A percentile compares a stretch with the other conserved stretches of the same genome.
Conservation (phyloP, 78 protist genomes). For the Guillardia theta region DNA sequence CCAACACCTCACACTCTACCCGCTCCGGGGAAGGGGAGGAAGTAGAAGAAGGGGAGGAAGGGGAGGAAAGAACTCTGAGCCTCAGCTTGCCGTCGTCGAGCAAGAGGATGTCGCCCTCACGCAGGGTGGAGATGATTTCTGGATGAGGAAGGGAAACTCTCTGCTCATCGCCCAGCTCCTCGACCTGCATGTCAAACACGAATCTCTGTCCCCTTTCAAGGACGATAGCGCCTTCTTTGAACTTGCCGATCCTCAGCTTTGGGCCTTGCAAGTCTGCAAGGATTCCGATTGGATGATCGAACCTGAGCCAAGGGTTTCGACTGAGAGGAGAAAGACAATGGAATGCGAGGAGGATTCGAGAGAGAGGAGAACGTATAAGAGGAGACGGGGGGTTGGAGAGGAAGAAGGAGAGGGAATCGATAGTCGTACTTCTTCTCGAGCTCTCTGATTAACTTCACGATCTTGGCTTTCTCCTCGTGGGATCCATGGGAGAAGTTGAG, state of each 20-base stretch:
- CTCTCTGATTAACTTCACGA: not conserved
- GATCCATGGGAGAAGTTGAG: slow-evolving; percentile 15
- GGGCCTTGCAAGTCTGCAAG: slow-evolving; percentile 19
- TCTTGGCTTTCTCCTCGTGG: not conserved
- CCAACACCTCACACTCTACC: not conserved
- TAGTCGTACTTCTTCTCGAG: not conserved
- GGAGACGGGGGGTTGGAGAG: too few species aligned
- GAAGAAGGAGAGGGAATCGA: too few species aligned
- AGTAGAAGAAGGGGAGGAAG: too few species aligned
- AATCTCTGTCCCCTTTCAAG: not conserved
- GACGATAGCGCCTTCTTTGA: not conserved
- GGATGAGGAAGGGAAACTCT: not conserved
- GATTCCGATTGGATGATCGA: not conserved
- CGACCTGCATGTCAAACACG: not conserved
- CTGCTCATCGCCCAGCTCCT: not conserved
- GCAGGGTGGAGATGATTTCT: not conserved
- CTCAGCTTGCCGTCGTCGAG: slow-evolving; percentile 16
- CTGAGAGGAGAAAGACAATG: too few species aligned
- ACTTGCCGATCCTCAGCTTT: not conserved
- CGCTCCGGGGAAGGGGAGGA: not conserved
- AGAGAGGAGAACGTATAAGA: too few species aligned
- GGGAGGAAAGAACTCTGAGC: not conserved
- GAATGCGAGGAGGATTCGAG: too few species aligned
- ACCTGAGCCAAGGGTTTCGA: too few species aligned
- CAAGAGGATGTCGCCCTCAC: not conserved